These are phyloP conservation scores for Metarhizium rileyi DNA, from an alignment of 2,329 filamentous ascomycete genomes.

Conservation along the genomic window DNA sequence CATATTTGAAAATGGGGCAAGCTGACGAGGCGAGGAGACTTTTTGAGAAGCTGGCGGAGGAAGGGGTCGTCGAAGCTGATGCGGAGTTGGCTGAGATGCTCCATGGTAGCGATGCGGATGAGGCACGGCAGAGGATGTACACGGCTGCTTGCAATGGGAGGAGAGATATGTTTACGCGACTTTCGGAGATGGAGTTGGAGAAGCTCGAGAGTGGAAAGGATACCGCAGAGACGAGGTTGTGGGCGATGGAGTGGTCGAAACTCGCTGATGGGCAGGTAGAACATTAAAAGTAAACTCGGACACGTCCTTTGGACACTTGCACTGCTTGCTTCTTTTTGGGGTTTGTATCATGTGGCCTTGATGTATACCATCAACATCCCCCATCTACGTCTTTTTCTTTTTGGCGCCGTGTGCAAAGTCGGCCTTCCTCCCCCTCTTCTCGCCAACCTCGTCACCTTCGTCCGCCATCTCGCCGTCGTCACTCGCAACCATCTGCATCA, in stretches of 20 bases:
- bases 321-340: not conserved
- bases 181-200: constrained; percentile 21
- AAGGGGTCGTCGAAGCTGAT: constrained; percentile 16
- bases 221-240: constrained; percentile 15
- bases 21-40: constrained; percentile 14
- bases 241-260: constrained; percentile 26
- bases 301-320: not conserved
- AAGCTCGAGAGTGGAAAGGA: constrained; percentile 5
- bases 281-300: constrained; percentile 12
- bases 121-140: constrained; percentile 17
- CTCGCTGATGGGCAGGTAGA: constrained; percentile 16
- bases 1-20: constrained; percentile 14
- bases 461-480: constrained; percentile 25
- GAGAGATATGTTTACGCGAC: constrained; percentile 16
- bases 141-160: constrained; percentile 16
- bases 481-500: constrained; percentile 27
- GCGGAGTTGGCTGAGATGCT: constrained; percentile 18
- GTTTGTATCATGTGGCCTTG: not conserved
- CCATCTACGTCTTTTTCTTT: constrained; percentile 17
- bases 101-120: constrained; percentile 11
- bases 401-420: constrained; percentile 8
- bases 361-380: not conserved
- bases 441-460: constrained; percentile 12
- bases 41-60: constrained; percentile 14
- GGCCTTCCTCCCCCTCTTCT: constrained; percentile 16